A percentile compares a stretch with the other conserved stretches of the same genome.
phyloP scores from a whole-genome alignment of 495 filamentous ascomycete genomes.

The Cetradonia linearis region DNA sequence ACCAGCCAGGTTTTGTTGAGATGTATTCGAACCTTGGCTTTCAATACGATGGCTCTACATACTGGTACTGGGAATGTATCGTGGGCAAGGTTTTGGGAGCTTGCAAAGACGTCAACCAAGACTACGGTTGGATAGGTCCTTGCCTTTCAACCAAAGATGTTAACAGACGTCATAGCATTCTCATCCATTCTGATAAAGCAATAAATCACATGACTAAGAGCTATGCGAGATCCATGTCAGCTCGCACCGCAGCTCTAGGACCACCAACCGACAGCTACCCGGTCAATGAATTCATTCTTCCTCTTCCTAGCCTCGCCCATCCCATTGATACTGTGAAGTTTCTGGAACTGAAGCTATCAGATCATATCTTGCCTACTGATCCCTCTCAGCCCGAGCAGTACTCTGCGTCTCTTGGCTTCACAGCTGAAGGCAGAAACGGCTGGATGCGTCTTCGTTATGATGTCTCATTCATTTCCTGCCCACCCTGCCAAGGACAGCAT shows the following conservation, averaged over 20 bases:
- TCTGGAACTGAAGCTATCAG: constrained; percentile 41
- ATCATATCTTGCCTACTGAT: constrained; percentile 18
- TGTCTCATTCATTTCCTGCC: constrained; percentile 55
- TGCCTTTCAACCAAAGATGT: constrained; percentile 53
- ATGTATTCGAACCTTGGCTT: constrained; percentile 55
- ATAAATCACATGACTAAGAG: constrained; percentile 20
- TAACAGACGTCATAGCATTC: constrained; percentile 49
- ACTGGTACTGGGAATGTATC: constrained; percentile 59
- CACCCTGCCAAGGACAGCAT: constrained; percentile 61
- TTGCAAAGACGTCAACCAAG: constrained; percentile 29
- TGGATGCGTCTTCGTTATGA: constrained; percentile 52
- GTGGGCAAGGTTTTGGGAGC: constrained; percentile 53
- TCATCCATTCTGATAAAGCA: constrained; percentile 44
- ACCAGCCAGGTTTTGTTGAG: constrained; percentile 51
- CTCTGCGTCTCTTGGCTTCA: constrained; percentile 57
- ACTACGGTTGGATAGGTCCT: constrained; percentile 54
- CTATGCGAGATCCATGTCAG: constrained; percentile 48
- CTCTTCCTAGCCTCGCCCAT: constrained; percentile 41
- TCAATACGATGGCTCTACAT: constrained; percentile 59
- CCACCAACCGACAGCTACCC: constrained; percentile 46
- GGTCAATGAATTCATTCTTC: constrained; percentile 50
- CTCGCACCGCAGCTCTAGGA: constrained; percentile 56
- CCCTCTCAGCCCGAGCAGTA: constrained; percentile 34
- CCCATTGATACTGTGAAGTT: constrained; percentile 53
- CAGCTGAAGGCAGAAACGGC: constrained; percentile 53